A percentile compares a stretch with the other conserved stretches of the same genome.
These are phyloP conservation scores for Talaromyces borbonicus DNA, from an alignment of 495 filamentous ascomycete species.

Conservation along the genomic window DNA sequence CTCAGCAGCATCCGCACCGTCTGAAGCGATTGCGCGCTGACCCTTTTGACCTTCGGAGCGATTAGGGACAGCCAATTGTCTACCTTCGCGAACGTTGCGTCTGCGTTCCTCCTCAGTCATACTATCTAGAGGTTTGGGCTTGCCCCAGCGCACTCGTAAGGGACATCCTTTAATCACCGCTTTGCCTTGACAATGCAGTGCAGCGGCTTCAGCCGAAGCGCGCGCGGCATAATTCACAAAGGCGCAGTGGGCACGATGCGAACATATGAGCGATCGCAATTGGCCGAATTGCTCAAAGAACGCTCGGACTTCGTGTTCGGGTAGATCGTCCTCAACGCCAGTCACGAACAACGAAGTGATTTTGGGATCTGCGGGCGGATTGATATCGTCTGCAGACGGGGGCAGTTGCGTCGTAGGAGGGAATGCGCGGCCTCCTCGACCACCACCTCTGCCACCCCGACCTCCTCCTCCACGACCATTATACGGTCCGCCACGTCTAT, in stretches of 20 bases:
- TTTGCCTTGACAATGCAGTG: constrained; percentile 75
- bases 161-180: constrained; percentile 79
- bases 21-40: constrained; percentile 26
- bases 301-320: constrained; percentile 79
- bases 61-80: constrained; percentile 39
- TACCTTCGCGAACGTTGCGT: constrained; percentile 62
- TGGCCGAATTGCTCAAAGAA: constrained; percentile 84
- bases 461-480: constrained; percentile 36
- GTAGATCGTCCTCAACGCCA: constrained; percentile 90
- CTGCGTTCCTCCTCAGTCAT: constrained; percentile 76
- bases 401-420: constrained; percentile 61
- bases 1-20: constrained; percentile 24
- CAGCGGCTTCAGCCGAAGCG: constrained; percentile 72
- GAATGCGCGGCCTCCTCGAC: constrained; percentile 50
- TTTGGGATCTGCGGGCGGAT: constrained; percentile 70
- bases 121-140: constrained; percentile 79
- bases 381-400: constrained; percentile 69
- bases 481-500: constrained; percentile 24
- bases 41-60: constrained; percentile 19
- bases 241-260: constrained; percentile 91
- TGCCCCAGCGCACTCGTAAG: constrained; percentile 80
- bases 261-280: constrained; percentile 83
- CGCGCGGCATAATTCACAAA: constrained; percentile 88
- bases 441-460: constrained; percentile 35
- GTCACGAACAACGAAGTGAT: constrained; percentile 91